Evolutionary conservation across 805 yeast genomes (phyloP).

Genomic region (Vanderwaltozyma polyspora): DNA sequence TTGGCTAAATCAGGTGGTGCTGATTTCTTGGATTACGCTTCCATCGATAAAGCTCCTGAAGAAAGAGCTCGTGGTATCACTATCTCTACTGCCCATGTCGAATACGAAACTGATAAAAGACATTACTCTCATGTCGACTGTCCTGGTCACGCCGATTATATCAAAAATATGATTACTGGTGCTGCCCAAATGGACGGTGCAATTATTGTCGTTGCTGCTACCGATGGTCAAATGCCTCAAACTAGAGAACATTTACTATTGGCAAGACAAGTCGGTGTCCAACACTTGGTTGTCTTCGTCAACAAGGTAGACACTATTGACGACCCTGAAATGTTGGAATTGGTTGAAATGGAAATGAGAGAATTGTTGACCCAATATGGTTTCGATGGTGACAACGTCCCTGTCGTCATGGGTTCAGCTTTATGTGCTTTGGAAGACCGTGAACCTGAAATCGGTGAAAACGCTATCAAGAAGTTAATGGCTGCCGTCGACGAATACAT

Average conservation of each 20-base stretch:
- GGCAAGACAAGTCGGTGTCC: conserved; percentile 99
- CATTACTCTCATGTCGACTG: conserved; percentile 98
- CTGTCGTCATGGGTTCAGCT: conserved; percentile 98
- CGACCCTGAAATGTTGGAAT: conserved; percentile 98
- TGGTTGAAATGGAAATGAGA: conserved; percentile 99
- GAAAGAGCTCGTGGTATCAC: conserved; percentile 99
- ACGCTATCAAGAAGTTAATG: conserved; percentile 73
- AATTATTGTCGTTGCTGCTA: conserved; percentile 96
- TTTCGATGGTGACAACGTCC: conserved; percentile 96
- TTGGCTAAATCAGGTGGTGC: conserved; percentile 86
- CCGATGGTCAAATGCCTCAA: conserved; percentile 99
- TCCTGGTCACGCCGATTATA: conserved; percentile 98
- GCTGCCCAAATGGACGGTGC: conserved; percentile 99
- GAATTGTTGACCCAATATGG: conserved; percentile 85
- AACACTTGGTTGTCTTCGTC: conserved; percentile 91
- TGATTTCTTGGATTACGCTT: conserved; percentile 77
- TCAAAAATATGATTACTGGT: conserved; percentile 98
- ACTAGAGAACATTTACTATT: conserved; percentile 96
- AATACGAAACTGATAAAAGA: conserved; percentile 88
- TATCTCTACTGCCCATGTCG: conserved; percentile 95
- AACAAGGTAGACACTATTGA: conserved; percentile 97
- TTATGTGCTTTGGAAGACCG: conserved; percentile 86
- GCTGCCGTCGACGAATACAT: conserved; percentile 88
- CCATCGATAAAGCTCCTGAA: conserved; percentile 97
- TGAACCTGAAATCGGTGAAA: conserved; percentile 82